Conservation (phyloP, 148 eudicot species). For the Rhododendron kiyosumense region DNA sequence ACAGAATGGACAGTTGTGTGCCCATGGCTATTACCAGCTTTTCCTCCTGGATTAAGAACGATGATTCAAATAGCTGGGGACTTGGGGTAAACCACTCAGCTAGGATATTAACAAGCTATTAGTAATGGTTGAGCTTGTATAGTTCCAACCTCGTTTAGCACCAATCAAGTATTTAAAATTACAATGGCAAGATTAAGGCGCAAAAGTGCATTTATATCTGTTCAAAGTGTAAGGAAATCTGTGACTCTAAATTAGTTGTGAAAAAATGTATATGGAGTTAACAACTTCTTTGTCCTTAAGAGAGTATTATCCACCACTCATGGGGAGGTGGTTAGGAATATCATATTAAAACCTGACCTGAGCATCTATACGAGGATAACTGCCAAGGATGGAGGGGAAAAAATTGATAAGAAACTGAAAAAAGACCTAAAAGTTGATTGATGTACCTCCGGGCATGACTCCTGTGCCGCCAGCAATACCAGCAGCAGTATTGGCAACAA, state of each 20-base stretch:
- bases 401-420: not conserved
- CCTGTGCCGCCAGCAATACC: constrained; percentile 56
- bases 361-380: not conserved
- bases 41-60: not conserved
- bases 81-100: not conserved
- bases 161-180: too few species aligned
- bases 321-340: not conserved
- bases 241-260: not conserved
- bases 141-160: not conserved
- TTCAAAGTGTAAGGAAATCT: not conserved
- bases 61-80: not conserved
- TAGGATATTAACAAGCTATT: not conserved
- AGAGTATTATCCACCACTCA: not conserved
- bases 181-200: too few species aligned
- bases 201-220: too few species aligned
- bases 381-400: not conserved
- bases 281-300: not conserved
- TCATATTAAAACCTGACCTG: not conserved
- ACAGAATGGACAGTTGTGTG: not conserved
- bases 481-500: constrained; percentile 46
- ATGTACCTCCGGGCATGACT: constrained; percentile 52
- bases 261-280: not conserved
- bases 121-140: not conserved
- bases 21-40: not conserved
- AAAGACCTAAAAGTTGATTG: not conserved